These are phyloP conservation scores for Apiospora sp. DNA, from an alignment of 2,329 filamentous ascomycete species.

Conservation along the genomic window DNA sequence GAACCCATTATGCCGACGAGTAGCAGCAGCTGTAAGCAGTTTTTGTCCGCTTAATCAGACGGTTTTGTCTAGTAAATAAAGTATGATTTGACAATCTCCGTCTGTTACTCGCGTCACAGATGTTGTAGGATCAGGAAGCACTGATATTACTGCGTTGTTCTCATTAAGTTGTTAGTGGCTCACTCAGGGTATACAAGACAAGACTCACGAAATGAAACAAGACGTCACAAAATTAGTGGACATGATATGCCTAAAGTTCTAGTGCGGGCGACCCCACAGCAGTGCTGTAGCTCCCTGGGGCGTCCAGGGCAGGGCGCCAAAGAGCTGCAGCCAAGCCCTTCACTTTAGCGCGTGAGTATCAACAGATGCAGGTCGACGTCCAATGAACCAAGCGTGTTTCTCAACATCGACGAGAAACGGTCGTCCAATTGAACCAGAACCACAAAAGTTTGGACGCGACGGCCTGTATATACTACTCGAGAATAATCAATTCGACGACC, in stretches of 20 bases:
- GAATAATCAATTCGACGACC: too few species aligned
- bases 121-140: background rate
- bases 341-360: background rate
- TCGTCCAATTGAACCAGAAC: background rate
- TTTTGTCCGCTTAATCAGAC: background rate
- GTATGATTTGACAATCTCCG: too few species aligned
- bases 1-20: slow-evolving; percentile 24
- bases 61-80: background rate
- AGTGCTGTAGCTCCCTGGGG: background rate
- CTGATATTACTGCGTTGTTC: background rate
- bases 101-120: background rate
- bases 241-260: background rate
- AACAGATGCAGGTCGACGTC: background rate
- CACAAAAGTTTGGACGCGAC: background rate
- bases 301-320: background rate
- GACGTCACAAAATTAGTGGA: background rate
- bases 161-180: background rate
- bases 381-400: background rate
- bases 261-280: background rate
- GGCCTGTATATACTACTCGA: background rate
- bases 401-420: background rate
- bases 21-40: slow-evolving; percentile 8
- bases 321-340: background rate
- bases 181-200: background rate
- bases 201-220: background rate